These are phyloP conservation scores for Paralagenidium karlingii DNA, from an alignment of 352 stramenopile species.

Conservation along the genomic window DNA sequence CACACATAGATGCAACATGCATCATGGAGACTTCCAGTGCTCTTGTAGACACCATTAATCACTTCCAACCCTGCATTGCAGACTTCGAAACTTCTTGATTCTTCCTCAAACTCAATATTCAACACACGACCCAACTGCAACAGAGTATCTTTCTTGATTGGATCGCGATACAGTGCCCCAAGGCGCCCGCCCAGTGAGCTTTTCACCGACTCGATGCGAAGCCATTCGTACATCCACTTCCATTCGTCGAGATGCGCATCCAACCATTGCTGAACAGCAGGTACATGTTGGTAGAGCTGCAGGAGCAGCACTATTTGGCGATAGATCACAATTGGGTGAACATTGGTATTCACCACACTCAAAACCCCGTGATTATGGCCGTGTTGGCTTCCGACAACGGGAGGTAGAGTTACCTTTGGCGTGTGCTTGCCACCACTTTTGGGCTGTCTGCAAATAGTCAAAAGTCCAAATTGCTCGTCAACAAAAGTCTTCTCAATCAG, in stretches of 20 bases:
- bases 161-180: slow-evolving; percentile 43
- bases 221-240: slow-evolving; percentile 82
- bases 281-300: slow-evolving; percentile 53
- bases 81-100: slow-evolving; percentile 82
- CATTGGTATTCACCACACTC: slow-evolving; percentile 49
- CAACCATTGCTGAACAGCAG: slow-evolving; percentile 41
- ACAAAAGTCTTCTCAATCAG: slow-evolving; percentile 59
- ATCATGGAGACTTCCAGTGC: slow-evolving; percentile 60
- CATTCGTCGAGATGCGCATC: slow-evolving; percentile 32
- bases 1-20: slow-evolving; percentile 63
- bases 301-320: slow-evolving; percentile 59
- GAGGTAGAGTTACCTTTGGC: not conserved
- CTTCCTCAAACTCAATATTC: slow-evolving; percentile 43
- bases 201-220: slow-evolving; percentile 76
- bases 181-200: slow-evolving; percentile 60
- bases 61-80: slow-evolving; percentile 76
- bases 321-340: slow-evolving; percentile 69
- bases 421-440: slow-evolving; percentile 10
- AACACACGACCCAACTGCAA: slow-evolving; percentile 49
- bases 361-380: not conserved
- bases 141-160: slow-evolving; percentile 62
- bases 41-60: slow-evolving; percentile 93
- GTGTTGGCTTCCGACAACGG: not conserved
- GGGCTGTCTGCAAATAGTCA: slow-evolving; percentile 47
- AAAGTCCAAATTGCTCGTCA: slow-evolving; percentile 49